Conservation (phyloP, 2,329 filamentous ascomycete genomes). For the Cyphellophora attinorum region DNA sequence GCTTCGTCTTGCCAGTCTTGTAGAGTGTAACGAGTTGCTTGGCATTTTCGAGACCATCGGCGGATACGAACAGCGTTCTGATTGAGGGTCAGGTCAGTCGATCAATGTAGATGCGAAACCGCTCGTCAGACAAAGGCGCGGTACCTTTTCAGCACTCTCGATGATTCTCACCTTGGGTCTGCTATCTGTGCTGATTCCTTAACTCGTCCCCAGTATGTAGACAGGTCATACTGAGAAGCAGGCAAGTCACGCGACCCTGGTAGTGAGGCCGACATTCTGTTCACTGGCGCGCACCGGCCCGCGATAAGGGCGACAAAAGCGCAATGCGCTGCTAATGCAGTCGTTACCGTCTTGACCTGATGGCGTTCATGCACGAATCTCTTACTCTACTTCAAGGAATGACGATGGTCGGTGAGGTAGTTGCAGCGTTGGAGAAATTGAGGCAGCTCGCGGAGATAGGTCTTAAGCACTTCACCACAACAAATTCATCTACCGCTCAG, state of each 20-base stretch:
- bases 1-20: conserved; percentile 68
- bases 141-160: conserved; percentile 1
- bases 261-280: conserved; percentile 50
- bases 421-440: no score
- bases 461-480: no score
- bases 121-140: background rate
- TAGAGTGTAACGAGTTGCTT: conserved; percentile 75
- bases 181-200: conserved; percentile 80
- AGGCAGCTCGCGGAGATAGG: no score
- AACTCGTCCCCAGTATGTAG: conserved; percentile 91
- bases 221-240: conserved; percentile 82
- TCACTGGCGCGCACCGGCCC: no score
- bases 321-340: no score
- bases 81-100: no score
- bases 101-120: background rate
- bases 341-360: no score
- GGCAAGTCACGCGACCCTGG: conserved; percentile 71
- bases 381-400: no score
- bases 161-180: conserved; percentile 74
- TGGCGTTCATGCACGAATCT: no score
- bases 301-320: no score
- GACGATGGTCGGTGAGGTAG: no score
- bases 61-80: conserved; percentile 79
- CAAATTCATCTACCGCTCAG: no score
- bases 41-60: conserved; percentile 69